Evolutionary conservation across 768 basidiomycete species (phyloP), one percentile per base, ranked within the genome.

Genomic region (Termitomyces sp.): DNA sequence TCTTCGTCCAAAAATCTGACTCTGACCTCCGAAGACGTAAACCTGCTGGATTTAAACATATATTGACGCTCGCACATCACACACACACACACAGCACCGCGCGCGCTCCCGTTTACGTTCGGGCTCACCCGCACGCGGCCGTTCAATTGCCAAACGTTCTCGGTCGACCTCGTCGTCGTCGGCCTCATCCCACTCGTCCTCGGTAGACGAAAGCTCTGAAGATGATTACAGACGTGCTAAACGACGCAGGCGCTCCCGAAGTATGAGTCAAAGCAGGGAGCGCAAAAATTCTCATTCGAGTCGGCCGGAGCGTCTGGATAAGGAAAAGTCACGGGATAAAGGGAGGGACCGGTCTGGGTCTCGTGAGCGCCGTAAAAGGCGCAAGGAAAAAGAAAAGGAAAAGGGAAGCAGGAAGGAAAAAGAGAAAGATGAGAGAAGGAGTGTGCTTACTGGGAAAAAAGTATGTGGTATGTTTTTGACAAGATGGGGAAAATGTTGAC

Each of bases 401-500:
- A 65, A 62, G 55, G 60, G 60, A 14, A 54, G 54, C 47, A 33
- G 53, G 2, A 55, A 60, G 32, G 43, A 60, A 20, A 62, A 61
- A 20, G 62, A 65, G 12, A 60, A 54, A 22, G 65, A 64, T 14
- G 63, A 66, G 44, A 56, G 63, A 20, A 64, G 65, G 54, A 66
- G 65, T 22, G 56, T 63, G 16, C 57, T 66, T 26, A 66, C 63
- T 33, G 65, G 65, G 4, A 66, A 66, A 38, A 66, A 61, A 63
- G 65, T 66, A 33, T 24, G 46, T 43, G 24, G 10, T 32, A 26
- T 22, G 24, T 14, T 43, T 30, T 22, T 6, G 16, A 20, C 2
- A 3, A 6, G 18, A 20, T 45, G 14, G 18, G 26, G 7, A 22
- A 38, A 36, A 33, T 32, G 24, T 28, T 51, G 26, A 33, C 43